These are phyloP conservation scores for Bolboschoenoplectus hybrid DNA, from an alignment of 202 grass and related monocot genomes.

Conservation along the genomic window DNA sequence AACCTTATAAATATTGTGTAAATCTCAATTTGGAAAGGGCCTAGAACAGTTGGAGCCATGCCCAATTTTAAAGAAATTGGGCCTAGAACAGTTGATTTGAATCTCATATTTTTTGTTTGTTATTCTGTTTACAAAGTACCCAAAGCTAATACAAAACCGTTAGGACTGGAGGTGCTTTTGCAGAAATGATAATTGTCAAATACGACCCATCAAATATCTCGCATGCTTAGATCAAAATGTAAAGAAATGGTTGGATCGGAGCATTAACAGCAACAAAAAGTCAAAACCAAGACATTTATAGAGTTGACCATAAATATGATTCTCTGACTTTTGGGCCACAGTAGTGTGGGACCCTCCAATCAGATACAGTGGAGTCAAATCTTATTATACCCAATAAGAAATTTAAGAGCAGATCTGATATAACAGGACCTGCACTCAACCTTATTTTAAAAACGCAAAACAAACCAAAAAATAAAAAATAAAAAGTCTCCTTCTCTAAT, in stretches of 20 bases:
- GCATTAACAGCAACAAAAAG: background rate
- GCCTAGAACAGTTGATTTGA: background rate
- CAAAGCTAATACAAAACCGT: too few species aligned
- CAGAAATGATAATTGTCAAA: too few species aligned
- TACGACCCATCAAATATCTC: background rate
- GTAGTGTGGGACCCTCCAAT: background rate
- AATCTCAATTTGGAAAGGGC: background rate
- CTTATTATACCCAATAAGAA: slow-evolving; percentile 9
- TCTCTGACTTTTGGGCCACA: background rate
- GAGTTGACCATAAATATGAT: background rate
- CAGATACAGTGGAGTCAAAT: background rate
- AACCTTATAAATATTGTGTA: too few species aligned
- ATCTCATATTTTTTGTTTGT: background rate
- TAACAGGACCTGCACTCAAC: slow-evolving; percentile 7
- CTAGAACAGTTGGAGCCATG: background rate
- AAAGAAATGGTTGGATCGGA: background rate
- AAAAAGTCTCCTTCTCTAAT: slow-evolving; percentile 26
- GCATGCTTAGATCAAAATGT: background rate
- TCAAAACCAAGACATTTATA: background rate
- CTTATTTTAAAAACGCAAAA: background rate
- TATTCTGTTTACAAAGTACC: background rate
- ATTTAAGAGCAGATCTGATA: background rate
- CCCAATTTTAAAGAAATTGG: background rate
- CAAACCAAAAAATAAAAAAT: background rate
- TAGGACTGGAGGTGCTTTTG: too few species aligned